Percentiles rank a stretch among this genome's conserved stretches.
Conservation (phyloP, 2,329 filamentous ascomycete species). For the Aspergillus novofumigatus region DNA sequence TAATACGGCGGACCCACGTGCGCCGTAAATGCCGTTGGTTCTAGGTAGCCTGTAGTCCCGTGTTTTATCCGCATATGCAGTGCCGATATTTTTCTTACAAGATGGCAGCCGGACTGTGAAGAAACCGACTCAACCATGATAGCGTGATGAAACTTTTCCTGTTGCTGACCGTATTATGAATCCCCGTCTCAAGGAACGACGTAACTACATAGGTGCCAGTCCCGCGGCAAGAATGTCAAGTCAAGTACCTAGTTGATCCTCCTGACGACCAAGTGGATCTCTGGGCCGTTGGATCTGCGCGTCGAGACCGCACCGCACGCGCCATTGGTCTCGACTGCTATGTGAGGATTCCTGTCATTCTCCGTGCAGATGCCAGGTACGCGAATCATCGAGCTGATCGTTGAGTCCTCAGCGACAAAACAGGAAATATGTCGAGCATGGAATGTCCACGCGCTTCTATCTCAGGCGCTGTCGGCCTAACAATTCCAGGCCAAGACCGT, state of each 20-base stretch:
- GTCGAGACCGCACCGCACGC: neutral
- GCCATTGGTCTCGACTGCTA: neutral
- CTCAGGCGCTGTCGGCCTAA: neutral
- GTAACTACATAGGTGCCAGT: neutral
- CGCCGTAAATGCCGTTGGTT: no score
- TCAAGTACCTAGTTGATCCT: neutral
- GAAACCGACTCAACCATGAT: neutral
- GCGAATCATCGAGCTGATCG: neutral
- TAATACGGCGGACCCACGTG: neutral
- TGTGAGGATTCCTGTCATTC: neutral
- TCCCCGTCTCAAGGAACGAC: neutral
- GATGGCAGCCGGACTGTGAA: neutral
- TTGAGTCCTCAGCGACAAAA: neutral
- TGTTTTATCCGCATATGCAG: neutral
- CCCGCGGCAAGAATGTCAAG: neutral
- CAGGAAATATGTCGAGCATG: neutral
- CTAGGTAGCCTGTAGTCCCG: neutral
- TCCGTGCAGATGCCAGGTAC: neutral
- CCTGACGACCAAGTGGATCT: neutral
- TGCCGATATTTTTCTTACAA: neutral
- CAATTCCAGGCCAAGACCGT: neutral
- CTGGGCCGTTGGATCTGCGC: neutral
- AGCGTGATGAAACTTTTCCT: neutral
- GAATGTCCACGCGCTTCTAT: neutral
- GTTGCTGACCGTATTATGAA: neutral